Evolutionary conservation across 1,139 yeast genomes (phyloP), one percentile per base, ranked within the genome.

Genomic region (Wickerhamomyces sp.): DNA sequence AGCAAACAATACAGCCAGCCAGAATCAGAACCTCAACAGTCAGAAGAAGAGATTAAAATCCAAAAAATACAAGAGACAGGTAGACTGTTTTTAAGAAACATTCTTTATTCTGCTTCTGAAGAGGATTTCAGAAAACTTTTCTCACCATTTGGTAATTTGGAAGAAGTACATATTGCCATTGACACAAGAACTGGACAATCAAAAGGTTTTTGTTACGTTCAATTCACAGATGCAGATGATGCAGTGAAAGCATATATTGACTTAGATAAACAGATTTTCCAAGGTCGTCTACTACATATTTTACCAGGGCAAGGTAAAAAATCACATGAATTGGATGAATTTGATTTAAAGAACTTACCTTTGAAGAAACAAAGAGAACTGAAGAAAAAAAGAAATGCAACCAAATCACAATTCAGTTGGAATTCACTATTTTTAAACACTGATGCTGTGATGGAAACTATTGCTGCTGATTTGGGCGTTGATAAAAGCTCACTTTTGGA

Each of bases 381-480:
- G 55, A 86, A 84, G 61, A 79, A 83, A 53, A 87, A 87, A 56
- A 83, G 81, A 17, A 87, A 81, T 51, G 97, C 98, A 1, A 65
- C 90, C 1, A 87, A 84, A 59, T 72, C 80, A 33, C 92, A 88
- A 54, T 92, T 92, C 63, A 81, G 92, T 54, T 92, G 99, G 99
- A 92, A 92, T 58, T 87, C 97, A 0, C 71, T 92, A 37, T 92
- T 78, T 58, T 78, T 94, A 83, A 92, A 86, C 56, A 80, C 73
- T 40, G 97, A 92, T 64, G 96, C 98, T 1, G 95, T 92, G 14
- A 68, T 94, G 63, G 92, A 87, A 37, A 82, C 95, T 35, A 95
- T 90, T 31, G 97, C 98, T 1, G 63, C 77, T 15, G 82, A 82
- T 52, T 65, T 94, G 64, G 97, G 97, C 6, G 72, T 94, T 38